Base-by-base conservation (phyloP, 2,329 filamentous ascomycete genomes). In the Colletotrichum tamarilloi region DNA sequence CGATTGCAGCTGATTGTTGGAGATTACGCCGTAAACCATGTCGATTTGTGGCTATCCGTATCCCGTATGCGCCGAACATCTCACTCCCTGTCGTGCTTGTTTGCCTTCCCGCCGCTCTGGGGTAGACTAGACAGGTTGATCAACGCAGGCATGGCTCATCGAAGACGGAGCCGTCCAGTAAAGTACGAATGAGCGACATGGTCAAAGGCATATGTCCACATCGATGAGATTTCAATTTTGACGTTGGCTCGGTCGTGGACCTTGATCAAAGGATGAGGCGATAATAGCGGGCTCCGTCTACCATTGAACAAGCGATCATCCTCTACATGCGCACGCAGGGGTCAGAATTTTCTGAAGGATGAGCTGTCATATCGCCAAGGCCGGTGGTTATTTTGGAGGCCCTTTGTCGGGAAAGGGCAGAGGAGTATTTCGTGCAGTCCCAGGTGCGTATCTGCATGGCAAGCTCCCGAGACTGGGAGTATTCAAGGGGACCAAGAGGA, bases 401-500 rank as follows among this genome's bases (percentile, higher is more conserved):
- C 69, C n/a, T 68, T 59, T 19, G 46, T 53, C 24, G 64, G 58
- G 55, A 38, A 53, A 14, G 24, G 26, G 35, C 28, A 42, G 49
- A 62, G 57, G 57, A 49, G 46, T 72, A 68, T 72, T 64, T 59
- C 53, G 53, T 69, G 69, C 59, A 72, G 59, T 53, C 42, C 53
- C 65, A 56, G 59, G 59, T 55, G 53, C 32, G 59, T 28, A 57
- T 22, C 64, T 72, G 68, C 68, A 72, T 57, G 49, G 53, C 22
- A 68, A 55, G 32, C 46, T 49, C 66, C 46, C 38, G 26, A 55
- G 59, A 19, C n/a, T 55, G 53, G 42, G 26, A 55, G 38, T 42
- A 42, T 42, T 42, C 14, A 19, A 19, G 38, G 58, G 24, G 42
- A 49, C 19, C 19, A 12, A 28, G 65, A 26, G 24, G 12, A 7